Base-by-base conservation (phyloP, 1,139 yeast species). In the Williopsis jadinii region DNA sequence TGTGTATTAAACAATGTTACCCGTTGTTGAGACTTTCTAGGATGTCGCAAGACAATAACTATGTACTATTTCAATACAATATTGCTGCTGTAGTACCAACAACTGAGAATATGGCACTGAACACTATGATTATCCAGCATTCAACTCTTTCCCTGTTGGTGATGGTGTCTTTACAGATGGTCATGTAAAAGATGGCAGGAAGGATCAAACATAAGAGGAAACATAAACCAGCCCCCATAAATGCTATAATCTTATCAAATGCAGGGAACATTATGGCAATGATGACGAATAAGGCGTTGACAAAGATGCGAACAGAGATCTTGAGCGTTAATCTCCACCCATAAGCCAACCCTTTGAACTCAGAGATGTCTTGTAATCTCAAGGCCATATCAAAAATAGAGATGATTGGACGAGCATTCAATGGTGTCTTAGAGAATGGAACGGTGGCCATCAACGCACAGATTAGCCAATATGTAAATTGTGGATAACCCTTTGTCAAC, bases 351-450 rank as follows among this genome's bases (percentile, higher is more conserved):
- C 58, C 53, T 30, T 50, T 52, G 15, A 38, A 48, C n/a, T 48
- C 42, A 1, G 62, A 60, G 5, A 56, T 49, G 13, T 59, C 56
- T 32, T 60, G 59, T 9, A 69, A 60, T 8, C 66, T 67, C 30
- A 67, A 50, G 27, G 73, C 45, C 13, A 66, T 61, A 47, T 80
- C 86, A 11, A 77, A 59, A 1, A 94, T 82, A 6, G 92, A 74
- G 15, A 86, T 77, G 34, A 90, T 82, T 1, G 97, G 97, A 52
- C 92, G 78, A 9, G 94, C 88, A 53, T 82, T 84, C 38, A 90
- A 68, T 0, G 97, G 96, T 1, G 92, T 77, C 57, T 90, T 90
- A 1, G 96, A 88, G 35, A 88, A 62, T 1, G 97, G 97, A 27
- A 90, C 77, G 33, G 88, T 55, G 32, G 95, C 85, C 67, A 88